Evolutionary conservation across 306 rosid species (phyloP).

Genomic region (Macrotyloma uniflorum): DNA sequence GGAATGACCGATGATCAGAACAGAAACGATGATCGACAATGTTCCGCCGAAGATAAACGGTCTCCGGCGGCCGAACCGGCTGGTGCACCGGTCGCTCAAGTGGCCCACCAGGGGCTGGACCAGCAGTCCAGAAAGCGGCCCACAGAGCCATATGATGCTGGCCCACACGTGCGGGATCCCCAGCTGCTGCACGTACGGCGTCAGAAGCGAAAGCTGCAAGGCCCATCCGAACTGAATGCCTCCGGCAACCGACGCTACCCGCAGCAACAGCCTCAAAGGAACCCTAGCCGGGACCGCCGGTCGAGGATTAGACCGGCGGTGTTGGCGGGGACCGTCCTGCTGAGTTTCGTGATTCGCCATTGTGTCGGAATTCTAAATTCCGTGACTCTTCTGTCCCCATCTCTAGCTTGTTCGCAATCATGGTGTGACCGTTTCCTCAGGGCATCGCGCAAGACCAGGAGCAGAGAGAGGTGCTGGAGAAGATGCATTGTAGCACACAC

Average conservation of each 20-base stretch:
- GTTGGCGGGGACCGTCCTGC: conserved; percentile 33
- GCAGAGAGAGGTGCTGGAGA: neutral
- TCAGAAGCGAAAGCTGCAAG: conserved; percentile 82
- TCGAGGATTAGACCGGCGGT: conserved; percentile 42
- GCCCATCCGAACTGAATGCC: conserved; percentile 99
- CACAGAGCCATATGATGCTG: conserved; percentile 89
- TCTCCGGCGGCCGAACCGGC: conserved; percentile 87
- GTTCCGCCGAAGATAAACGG: conserved; percentile 80
- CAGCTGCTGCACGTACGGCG: conserved; percentile 93
- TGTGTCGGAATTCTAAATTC: neutral
- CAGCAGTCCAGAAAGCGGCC: conserved; percentile 81
- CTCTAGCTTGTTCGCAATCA: conserved; percentile 7
- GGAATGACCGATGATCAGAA: conserved; percentile 71
- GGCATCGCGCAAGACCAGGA: conserved; percentile 43
- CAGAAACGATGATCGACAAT: conserved; percentile 52
- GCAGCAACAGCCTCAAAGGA: conserved; percentile 57
- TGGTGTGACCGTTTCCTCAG: conserved; percentile 31
- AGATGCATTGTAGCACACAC: neutral
- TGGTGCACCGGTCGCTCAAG: conserved; percentile 75
- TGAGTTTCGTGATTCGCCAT: conserved; percentile 63
- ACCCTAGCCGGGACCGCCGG: conserved; percentile 44
- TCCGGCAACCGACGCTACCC: conserved; percentile 80
- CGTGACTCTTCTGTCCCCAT: neutral
- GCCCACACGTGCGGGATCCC: conserved; percentile 97
- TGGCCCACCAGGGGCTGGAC: conserved; percentile 93